Percentiles rank a stretch among this genome's conserved stretches.
phyloP scores from a whole-genome alignment of 2,329 filamentous ascomycete genomes.

The Nigrospora sphaerica region DNA sequence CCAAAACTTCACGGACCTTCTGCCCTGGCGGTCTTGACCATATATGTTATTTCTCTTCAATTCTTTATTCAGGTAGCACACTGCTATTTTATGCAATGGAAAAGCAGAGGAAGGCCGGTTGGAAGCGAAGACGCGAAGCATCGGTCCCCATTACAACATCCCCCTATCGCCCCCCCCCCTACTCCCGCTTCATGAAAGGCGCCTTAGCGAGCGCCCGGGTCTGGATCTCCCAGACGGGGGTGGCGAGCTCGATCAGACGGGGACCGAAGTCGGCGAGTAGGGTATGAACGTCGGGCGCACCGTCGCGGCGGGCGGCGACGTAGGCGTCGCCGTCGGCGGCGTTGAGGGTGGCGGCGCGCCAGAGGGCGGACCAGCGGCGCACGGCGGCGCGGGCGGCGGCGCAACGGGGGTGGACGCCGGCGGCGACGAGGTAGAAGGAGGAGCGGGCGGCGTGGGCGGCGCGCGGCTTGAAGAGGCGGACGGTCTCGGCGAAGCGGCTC shows the following conservation, averaged over 20 bases:
- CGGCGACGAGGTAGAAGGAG: conserved; percentile 47
- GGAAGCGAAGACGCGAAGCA: too few species aligned
- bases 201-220: conserved; percentile 20
- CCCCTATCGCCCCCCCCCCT: too few species aligned
- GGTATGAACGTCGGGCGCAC: conserved; percentile 9
- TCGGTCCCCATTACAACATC: too few species aligned
- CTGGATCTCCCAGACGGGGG: conserved; percentile 26
- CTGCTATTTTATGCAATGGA: too few species aligned
- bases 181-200: conserved; percentile 12
- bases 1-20: too few species aligned
- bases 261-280: conserved; percentile 25
- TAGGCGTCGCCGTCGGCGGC: conserved; percentile 19
- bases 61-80: too few species aligned
- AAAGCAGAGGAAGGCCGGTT: too few species aligned
- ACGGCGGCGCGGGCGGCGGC: conserved; percentile 27
- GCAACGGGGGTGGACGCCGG: conserved; percentile 24
- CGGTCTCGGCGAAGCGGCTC: neutral
- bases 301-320: neutral
- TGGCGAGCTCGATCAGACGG: conserved; percentile 21
- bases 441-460: conserved; percentile 30
- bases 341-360: conserved; percentile 32
- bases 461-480: conserved; percentile 28
- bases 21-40: too few species aligned
- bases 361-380: conserved; percentile 30
- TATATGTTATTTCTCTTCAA: too few species aligned